phyloP scores from a whole-genome alignment of 2,329 filamentous ascomycete genomes.

The Hypoxylon sp. region DNA sequence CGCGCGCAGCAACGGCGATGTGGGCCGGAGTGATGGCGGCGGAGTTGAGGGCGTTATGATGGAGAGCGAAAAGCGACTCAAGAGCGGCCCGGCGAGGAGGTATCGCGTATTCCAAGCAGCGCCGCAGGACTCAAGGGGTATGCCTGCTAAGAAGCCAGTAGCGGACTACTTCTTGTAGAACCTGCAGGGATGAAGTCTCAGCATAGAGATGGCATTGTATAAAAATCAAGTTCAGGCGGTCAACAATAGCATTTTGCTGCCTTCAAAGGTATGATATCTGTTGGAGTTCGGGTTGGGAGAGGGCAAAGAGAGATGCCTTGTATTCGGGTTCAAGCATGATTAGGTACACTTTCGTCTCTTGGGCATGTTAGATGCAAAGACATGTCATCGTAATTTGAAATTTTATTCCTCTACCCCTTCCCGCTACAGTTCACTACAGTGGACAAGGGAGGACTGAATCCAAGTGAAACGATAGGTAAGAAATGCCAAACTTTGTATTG shows the following conservation, averaged over 20 bases:
- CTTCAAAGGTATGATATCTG: slow-evolving; percentile 33
- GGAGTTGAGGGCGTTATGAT: slow-evolving; percentile 60
- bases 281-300: slow-evolving; percentile 35
- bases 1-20: slow-evolving; percentile 77
- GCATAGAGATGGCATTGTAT: slow-evolving; percentile 27
- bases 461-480: background rate
- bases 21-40: slow-evolving; percentile 63
- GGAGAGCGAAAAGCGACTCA: slow-evolving; percentile 59
- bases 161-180: slow-evolving; percentile 89
- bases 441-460: background rate
- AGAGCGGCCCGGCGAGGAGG: slow-evolving; percentile 82
- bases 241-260: slow-evolving; percentile 17
- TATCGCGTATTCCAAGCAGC: slow-evolving; percentile 98
- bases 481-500: slow-evolving; percentile 14
- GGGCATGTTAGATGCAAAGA: background rate
- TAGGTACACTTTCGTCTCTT: slow-evolving; percentile 3
- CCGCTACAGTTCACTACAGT: slow-evolving; percentile 10
- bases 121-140: slow-evolving; percentile 93
- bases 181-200: background rate
- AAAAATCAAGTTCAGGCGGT: slow-evolving; percentile 16
- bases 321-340: slow-evolving; percentile 13
- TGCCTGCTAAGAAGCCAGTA: slow-evolving; percentile 99
- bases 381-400: slow-evolving; percentile 9
- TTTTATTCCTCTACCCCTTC: slow-evolving; percentile 5
- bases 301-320: slow-evolving; percentile 20